These are phyloP conservation scores for Apiospora koreana DNA, from an alignment of 2,329 filamentous ascomycete species.

Conservation along the genomic window DNA sequence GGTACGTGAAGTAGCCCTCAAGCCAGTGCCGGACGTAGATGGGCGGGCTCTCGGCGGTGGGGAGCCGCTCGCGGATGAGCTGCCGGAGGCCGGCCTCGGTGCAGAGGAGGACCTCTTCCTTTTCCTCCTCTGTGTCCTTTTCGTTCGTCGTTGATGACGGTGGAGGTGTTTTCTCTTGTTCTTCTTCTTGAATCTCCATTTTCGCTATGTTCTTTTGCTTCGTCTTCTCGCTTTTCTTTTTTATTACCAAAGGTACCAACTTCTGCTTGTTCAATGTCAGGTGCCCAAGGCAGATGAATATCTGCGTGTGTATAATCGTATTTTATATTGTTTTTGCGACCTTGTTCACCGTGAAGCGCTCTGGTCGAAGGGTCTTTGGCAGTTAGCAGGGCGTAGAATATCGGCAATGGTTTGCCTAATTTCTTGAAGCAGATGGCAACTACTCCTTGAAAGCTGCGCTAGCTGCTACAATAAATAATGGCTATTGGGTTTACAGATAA, in stretches of 20 bases:
- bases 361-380: not conserved
- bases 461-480: not conserved
- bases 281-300: too few species aligned
- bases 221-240: not conserved
- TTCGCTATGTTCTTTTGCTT: not conserved
- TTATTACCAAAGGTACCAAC: too few species aligned
- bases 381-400: not conserved
- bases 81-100: not conserved
- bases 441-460: too few species aligned
- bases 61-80: not conserved
- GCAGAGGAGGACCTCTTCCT: not conserved
- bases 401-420: too few species aligned
- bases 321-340: not conserved
- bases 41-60: constrained; percentile 8
- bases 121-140: not conserved
- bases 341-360: not conserved
- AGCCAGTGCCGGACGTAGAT: constrained; percentile 14
- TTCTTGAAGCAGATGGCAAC: not conserved
- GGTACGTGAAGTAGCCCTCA: constrained; percentile 13
- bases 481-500: not conserved
- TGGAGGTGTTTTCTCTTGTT: too few species aligned
- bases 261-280: too few species aligned
- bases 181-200: not conserved
- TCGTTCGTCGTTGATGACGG: not conserved
- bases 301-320: too few species aligned